Percentiles rank a stretch among this genome's conserved stretches.
Evolutionary conservation across 2,329 filamentous ascomycete species (phyloP).

Genomic region (Basipetospora chlamydospora): DNA sequence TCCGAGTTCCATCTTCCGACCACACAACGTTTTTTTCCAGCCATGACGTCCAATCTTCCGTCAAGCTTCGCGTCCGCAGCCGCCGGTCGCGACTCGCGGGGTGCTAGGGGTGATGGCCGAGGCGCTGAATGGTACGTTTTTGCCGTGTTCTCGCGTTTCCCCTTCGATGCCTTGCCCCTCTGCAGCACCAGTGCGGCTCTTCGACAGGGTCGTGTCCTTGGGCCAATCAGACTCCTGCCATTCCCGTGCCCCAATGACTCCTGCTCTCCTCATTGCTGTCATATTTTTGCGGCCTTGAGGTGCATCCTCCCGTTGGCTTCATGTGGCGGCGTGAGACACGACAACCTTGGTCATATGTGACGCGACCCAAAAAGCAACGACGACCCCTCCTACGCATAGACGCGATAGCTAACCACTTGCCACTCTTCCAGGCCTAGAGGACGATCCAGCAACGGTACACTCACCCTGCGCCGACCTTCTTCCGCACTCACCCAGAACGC

Average conservation of each 20-base stretch:
- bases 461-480: slow-evolving; percentile 50
- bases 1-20: slow-evolving; percentile 2
- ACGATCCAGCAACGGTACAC: slow-evolving; percentile 44
- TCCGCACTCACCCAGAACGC: slow-evolving; percentile 41
- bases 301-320: too few species aligned
- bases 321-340: too few species aligned
- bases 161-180: too few species aligned
- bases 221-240: too few species aligned
- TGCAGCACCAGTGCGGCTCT: too few species aligned
- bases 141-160: too few species aligned
- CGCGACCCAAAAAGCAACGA: neutral
- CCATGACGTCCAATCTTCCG: slow-evolving; percentile 60
- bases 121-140: slow-evolving; percentile 60
- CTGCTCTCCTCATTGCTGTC: too few species aligned
- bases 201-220: too few species aligned
- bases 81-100: slow-evolving; percentile 47
- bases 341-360: too few species aligned
- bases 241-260: too few species aligned
- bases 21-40: slow-evolving; percentile 1
- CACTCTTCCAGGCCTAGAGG: slow-evolving; percentile 35
- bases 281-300: too few species aligned
- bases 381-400: too few species aligned
- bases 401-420: neutral
- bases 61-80: slow-evolving; percentile 77
- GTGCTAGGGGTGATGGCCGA: slow-evolving; percentile 42